phyloP scores from a whole-genome alignment of 176 grass and related monocot genomes.

The Chrysopogon serrulatus region DNA sequence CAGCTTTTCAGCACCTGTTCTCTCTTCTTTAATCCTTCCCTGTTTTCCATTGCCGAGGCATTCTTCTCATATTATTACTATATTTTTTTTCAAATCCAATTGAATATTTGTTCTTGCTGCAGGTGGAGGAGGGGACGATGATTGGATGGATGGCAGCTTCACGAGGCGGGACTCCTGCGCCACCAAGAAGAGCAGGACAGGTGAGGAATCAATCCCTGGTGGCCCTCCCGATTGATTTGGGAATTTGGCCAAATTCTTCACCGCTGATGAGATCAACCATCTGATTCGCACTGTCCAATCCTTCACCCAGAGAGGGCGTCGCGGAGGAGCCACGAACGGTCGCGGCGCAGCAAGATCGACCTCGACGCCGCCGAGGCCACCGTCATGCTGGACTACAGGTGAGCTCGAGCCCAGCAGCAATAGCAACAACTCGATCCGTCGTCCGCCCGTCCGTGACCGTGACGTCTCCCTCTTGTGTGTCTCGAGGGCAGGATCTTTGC shows the following conservation, averaged over 20 bases:
- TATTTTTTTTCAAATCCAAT: background rate
- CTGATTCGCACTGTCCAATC: constrained; percentile 15
- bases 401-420: background rate
- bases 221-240: background rate
- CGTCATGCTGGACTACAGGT: constrained; percentile 83
- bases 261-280: no score
- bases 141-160: constrained; percentile 65
- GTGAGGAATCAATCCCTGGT: background rate
- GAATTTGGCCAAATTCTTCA: no score
- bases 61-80: background rate
- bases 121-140: constrained; percentile 62
- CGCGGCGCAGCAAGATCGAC: constrained; percentile 86
- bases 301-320: constrained; percentile 44
- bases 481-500: constrained; percentile 74
- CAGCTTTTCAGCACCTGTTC: constrained; percentile 2
- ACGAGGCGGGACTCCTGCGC: constrained; percentile 62
- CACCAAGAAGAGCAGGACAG: constrained; percentile 82
- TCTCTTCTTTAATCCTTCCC: background rate
- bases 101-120: background rate
- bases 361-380: constrained; percentile 91
- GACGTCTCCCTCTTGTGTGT: background rate
- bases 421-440: background rate
- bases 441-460: background rate
- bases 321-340: constrained; percentile 56
- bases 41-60: background rate